Conservation (phyloP, 805 yeast genomes). For the Kodamaea fukazawae region DNA sequence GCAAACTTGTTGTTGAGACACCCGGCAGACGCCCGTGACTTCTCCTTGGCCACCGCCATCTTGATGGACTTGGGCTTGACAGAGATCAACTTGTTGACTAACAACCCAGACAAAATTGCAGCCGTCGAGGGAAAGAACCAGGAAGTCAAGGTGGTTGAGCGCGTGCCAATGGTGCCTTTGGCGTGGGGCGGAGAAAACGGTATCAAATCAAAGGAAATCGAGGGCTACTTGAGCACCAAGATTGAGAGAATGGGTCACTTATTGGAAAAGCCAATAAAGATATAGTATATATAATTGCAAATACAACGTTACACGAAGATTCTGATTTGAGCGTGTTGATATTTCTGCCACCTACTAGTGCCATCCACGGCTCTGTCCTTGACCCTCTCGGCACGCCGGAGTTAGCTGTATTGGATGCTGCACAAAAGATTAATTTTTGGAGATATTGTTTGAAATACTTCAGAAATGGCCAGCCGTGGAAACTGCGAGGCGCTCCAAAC, state of each 20-base stretch:
- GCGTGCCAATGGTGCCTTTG: constrained; percentile 96
- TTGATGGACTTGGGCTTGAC: constrained; percentile 74
- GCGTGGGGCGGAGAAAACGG: constrained; percentile 75
- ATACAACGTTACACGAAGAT: too few species aligned
- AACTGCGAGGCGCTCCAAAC: too few species aligned
- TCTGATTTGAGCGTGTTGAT: too few species aligned
- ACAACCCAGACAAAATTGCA: constrained; percentile 92
- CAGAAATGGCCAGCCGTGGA: too few species aligned
- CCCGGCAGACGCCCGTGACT: constrained; percentile 97
- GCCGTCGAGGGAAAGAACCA: constrained; percentile 90
- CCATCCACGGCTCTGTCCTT: too few species aligned
- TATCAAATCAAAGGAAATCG: constrained; percentile 79
- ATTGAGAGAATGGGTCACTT: constrained; percentile 97
- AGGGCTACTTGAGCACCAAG: constrained; percentile 90
- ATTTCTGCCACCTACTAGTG: too few species aligned
- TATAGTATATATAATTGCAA: constrained; percentile 8
- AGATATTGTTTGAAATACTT: too few species aligned
- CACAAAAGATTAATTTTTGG: too few species aligned
- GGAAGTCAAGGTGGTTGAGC: constrained; percentile 70
- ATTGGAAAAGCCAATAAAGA: constrained; percentile 47
- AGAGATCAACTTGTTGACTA: constrained; percentile 77
- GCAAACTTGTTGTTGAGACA: constrained; percentile 90
- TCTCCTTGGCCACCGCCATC: constrained; percentile 91
- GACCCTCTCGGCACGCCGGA: too few species aligned
- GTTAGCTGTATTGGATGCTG: too few species aligned